A percentile compares a stretch with the other conserved stretches of the same genome.
Evolutionary conservation across 495 filamentous ascomycete genomes (phyloP).

Genomic region (Podospora anserina): DNA sequence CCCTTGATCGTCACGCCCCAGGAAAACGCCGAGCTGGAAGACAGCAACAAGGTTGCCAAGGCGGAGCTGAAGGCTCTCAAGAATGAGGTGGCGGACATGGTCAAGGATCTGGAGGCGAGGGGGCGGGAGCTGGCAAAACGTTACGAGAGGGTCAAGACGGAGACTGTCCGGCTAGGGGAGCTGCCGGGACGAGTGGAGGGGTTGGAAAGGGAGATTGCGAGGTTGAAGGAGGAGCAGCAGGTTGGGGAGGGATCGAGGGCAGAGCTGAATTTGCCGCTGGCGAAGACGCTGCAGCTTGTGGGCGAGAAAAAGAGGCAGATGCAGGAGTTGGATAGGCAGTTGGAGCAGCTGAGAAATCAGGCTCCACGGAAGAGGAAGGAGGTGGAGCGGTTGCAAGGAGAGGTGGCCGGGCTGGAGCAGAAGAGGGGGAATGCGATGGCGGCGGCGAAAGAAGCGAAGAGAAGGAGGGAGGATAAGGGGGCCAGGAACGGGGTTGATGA

Average conservation of each 20-base stretch:
- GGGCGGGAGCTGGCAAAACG: conserved; percentile 56
- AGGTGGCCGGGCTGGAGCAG: conserved; percentile 66
- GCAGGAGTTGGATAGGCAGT: conserved; percentile 62
- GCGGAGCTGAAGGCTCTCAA: conserved; percentile 73
- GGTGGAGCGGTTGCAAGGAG: conserved; percentile 65
- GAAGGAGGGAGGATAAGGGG: conserved; percentile 65
- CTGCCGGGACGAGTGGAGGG: conserved; percentile 63
- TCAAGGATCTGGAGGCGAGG: conserved; percentile 66
- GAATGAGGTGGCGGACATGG: conserved; percentile 68
- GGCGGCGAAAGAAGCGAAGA: conserved; percentile 74
- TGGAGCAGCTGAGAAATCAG: conserved; percentile 60
- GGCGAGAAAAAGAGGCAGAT: conserved; percentile 59
- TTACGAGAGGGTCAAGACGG: conserved; percentile 62
- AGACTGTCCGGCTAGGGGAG: conserved; percentile 54
- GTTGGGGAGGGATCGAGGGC: conserved; percentile 24
- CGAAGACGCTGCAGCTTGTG: conserved; percentile 57
- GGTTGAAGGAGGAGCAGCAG: conserved; percentile 44
- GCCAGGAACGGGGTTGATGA: conserved; percentile 68
- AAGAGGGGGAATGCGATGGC: conserved; percentile 63
- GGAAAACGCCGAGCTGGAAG: conserved; percentile 81
- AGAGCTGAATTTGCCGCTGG: conserved; percentile 53
- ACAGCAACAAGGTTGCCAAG: conserved; percentile 66
- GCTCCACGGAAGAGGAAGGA: conserved; percentile 72
- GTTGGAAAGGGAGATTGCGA: conserved; percentile 57
- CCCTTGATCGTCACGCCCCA: conserved; percentile 75